Percentiles rank a stretch among this genome's conserved stretches.
phyloP scores from a whole-genome alignment of 129 eudicot genomes.

The sunflower (Helianthus annuus) region HanXRQr2.0-SUNRISE NC_035441.2:179811247-179811746 shows the following conservation, averaged over 20 bases:
- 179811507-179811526: neutral
- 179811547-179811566: conserved; percentile 3
- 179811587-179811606: conserved; percentile 16
- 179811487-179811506: conserved; percentile 14
- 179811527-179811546: conserved; percentile 2
- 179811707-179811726: neutral
- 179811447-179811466: conserved; percentile 29
- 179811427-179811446: conserved; percentile 32
- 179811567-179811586: conserved; percentile 28
- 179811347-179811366: conserved; percentile 13
- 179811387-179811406: conserved; percentile 22
- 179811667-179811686: conserved; percentile 40
- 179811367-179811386: conserved; percentile 8
- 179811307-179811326: conserved; percentile 35
- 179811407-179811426: conserved; percentile 25
- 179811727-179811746: conserved; percentile 4
- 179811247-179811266: conserved; percentile 72
- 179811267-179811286: conserved; percentile 67
- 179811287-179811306: conserved; percentile 31
- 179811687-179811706: conserved; percentile 20
- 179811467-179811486: conserved; percentile 24
- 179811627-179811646: neutral
- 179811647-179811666: no score
- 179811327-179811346: conserved; percentile 12
- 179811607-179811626: neutral